A percentile compares a stretch with the other conserved stretches of the same genome.
Evolutionary conservation across 1,284 basidiomycete species (phyloP).

Genomic region (Uromyces viciae-fabae): DNA sequence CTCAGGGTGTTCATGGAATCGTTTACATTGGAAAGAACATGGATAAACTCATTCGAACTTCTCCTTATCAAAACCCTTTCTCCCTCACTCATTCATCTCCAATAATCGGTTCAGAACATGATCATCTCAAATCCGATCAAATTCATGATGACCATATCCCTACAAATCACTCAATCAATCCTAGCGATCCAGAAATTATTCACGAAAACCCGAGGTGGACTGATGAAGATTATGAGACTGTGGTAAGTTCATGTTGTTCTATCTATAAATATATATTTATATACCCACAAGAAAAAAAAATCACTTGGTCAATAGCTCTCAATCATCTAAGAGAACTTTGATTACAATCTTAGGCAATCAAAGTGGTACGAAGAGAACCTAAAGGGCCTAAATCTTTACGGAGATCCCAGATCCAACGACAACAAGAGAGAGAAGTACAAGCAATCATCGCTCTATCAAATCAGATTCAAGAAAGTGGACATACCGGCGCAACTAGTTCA

Average conservation of each 20-base stretch:
- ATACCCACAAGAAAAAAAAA: too few species aligned
- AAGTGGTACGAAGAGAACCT: constrained; percentile 43
- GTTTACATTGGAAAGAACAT: constrained; percentile 46
- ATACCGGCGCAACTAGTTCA: too few species aligned
- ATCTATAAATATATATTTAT: neutral
- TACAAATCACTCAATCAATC: neutral
- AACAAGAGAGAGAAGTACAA: neutral
- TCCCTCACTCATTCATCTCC: neutral
- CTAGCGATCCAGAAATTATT: neutral
- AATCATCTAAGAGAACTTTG: too few species aligned
- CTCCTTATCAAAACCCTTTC: neutral
- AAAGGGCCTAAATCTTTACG: constrained; percentile 40
- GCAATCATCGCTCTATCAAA: neutral
- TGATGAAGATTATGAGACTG: constrained; percentile 45
- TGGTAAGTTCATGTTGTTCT: constrained; percentile 12
- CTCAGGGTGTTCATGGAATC: constrained; percentile 41
- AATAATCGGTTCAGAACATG: too few species aligned
- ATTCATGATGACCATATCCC: neutral
- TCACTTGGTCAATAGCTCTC: too few species aligned
- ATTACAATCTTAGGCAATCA: constrained; percentile 33
- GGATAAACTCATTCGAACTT: constrained; percentile 43
- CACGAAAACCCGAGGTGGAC: neutral
- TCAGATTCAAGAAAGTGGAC: too few species aligned
- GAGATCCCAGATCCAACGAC: constrained; percentile 39
- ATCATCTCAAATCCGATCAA: neutral